Conservation (phyloP, 192 early-diverging fungal genomes). For the Rhizophagus clarus region DNA sequence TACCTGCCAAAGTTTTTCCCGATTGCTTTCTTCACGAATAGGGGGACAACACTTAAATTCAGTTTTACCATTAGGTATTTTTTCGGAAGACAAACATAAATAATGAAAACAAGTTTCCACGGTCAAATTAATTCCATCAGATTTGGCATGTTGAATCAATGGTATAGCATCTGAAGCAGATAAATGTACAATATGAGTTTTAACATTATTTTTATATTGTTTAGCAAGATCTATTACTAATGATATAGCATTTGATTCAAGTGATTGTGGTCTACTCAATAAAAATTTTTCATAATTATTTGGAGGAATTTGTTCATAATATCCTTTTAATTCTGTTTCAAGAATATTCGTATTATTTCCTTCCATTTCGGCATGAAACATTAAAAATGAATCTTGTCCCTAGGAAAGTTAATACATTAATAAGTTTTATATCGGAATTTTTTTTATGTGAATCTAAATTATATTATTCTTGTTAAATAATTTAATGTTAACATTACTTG, state of each 20-base stretch:
- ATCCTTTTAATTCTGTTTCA: slow-evolving; percentile 39
- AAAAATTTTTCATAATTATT: slow-evolving; percentile 67
- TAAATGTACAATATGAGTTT: slow-evolving; percentile 80
- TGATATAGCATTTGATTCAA: slow-evolving; percentile 77
- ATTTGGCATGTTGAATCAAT: slow-evolving; percentile 70
- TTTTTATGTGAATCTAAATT: no score
- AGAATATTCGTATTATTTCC: background rate
- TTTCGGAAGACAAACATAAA: slow-evolving; percentile 66
- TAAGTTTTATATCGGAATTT: no score
- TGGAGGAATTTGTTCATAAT: slow-evolving; percentile 51
- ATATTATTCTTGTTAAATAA: background rate
- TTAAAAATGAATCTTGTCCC: slow-evolving; percentile 53
- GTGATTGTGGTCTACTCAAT: slow-evolving; percentile 65
- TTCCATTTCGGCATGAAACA: slow-evolving; percentile 83
- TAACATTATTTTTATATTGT: slow-evolving; percentile 64
- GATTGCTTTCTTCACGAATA: slow-evolving; percentile 70
- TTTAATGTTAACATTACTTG: slow-evolving; percentile 35
- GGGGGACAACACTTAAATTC: slow-evolving; percentile 89
- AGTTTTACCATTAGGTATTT: slow-evolving; percentile 67
- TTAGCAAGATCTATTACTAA: slow-evolving; percentile 69
- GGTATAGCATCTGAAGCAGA: slow-evolving; percentile 77
- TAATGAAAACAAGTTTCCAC: slow-evolving; percentile 89
- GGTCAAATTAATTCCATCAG: slow-evolving; percentile 67
- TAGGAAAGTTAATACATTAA: background rate
- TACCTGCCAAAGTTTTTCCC: slow-evolving; percentile 67